A percentile compares a stretch with the other conserved stretches of the same genome.
Conservation (phyloP, 192 early-diverging fungal genomes). For the Lobosporangium transversale region DNA sequence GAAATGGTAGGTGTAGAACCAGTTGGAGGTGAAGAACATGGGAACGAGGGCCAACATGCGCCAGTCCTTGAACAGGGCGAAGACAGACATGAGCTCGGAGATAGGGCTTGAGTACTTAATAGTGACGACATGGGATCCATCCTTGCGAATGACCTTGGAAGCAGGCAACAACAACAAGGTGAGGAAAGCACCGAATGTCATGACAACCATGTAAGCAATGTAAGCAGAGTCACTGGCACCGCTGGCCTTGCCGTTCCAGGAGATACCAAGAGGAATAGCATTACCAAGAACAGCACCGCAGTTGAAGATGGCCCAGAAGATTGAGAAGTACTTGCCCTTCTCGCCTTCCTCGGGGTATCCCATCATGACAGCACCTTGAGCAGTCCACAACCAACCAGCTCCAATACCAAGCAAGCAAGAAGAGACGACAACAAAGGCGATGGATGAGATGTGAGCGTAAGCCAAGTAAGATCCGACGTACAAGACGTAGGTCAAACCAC, state of each 20-base stretch:
- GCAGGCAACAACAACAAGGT: slow-evolving; percentile 69
- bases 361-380: slow-evolving; percentile 86
- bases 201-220: slow-evolving; percentile 75
- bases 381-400: slow-evolving; percentile 78
- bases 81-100: slow-evolving; percentile 59
- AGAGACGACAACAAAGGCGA: slow-evolving; percentile 74
- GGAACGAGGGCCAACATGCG: slow-evolving; percentile 74
- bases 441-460: slow-evolving; percentile 63
- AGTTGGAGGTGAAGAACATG: slow-evolving; percentile 77
- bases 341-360: slow-evolving; percentile 83
- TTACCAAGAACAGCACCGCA: slow-evolving; percentile 82
- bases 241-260: slow-evolving; percentile 65
- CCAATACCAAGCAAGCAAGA: slow-evolving; percentile 83
- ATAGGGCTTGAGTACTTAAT: slow-evolving; percentile 73
- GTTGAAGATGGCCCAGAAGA: slow-evolving; percentile 90
- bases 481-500: slow-evolving; percentile 77
- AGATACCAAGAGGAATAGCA: slow-evolving; percentile 73
- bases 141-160: slow-evolving; percentile 67
- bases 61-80: slow-evolving; percentile 71
- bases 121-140: slow-evolving; percentile 74
- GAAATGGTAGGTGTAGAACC: slow-evolving; percentile 81
- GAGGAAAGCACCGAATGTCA: slow-evolving; percentile 69
- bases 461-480: slow-evolving; percentile 82
- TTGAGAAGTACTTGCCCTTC: slow-evolving; percentile 82
- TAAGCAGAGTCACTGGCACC: slow-evolving; percentile 75